phyloP scores from a whole-genome alignment of 2,329 filamentous ascomycete species.

The Ophiocordyceps sinensis region DNA sequence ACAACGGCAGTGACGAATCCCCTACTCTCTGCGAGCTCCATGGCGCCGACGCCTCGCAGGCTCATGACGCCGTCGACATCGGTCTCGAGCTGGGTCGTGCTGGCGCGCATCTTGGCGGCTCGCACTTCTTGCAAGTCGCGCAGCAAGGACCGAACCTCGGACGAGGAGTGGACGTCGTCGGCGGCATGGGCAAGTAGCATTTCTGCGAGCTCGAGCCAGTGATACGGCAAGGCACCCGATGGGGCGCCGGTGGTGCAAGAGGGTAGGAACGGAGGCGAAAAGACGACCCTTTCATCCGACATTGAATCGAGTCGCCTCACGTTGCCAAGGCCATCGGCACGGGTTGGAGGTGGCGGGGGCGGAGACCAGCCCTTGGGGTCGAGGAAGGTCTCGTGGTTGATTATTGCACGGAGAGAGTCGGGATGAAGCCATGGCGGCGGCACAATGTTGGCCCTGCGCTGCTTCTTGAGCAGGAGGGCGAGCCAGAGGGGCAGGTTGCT shows the following conservation, averaged over 20 bases:
- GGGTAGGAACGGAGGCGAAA: constrained; percentile 65
- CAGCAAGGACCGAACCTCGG: constrained; percentile 60
- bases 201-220: constrained; percentile 88
- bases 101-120: constrained; percentile 74
- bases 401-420: constrained; percentile 59
- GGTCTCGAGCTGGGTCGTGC: constrained; percentile 55
- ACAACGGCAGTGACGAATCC: constrained; percentile 76
- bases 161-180: constrained; percentile 64
- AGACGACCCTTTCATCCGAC: constrained; percentile 15
- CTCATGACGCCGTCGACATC: constrained; percentile 58
- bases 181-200: constrained; percentile 71
- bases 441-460: constrained; percentile 83
- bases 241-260: constrained; percentile 58
- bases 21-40: constrained; percentile 82
- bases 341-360: constrained; percentile 50
- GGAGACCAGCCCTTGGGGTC: constrained; percentile 62
- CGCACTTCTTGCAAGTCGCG: constrained; percentile 77
- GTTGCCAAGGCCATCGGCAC: constrained; percentile 30
- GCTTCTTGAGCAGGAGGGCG: constrained; percentile 84
- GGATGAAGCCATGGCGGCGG: constrained; percentile 80
- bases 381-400: constrained; percentile 65
- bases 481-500: constrained; percentile 81
- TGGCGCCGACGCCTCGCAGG: constrained; percentile 65
- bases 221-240: constrained; percentile 66
- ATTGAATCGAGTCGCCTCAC: constrained; percentile 18